Evolutionary conservation across 169 alveolate species (phyloP).

Genomic region (Neospora caninum): DNA sequence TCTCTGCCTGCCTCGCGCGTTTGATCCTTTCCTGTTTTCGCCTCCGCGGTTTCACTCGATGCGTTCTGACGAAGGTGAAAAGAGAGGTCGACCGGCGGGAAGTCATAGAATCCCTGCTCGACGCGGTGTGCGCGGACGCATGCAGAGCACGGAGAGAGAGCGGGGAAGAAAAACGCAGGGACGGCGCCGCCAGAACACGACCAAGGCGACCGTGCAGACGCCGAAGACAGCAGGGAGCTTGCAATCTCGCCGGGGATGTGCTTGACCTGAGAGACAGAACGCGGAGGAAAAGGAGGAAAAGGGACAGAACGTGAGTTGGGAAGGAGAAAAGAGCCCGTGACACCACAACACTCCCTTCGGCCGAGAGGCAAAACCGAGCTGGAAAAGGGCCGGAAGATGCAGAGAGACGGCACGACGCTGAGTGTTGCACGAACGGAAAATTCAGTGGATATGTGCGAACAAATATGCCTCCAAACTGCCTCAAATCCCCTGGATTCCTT

Average conservation of each 20-base stretch:
- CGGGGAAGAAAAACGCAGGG: conserved; percentile 56
- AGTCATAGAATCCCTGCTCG: conserved; percentile 59
- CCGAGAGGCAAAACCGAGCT: no score
- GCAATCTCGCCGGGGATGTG: neutral
- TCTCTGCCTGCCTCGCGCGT: neutral
- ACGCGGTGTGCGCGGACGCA: conserved; percentile 51
- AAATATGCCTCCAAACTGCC: no score
- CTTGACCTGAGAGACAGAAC: neutral
- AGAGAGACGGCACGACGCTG: no score
- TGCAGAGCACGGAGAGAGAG: conserved; percentile 47
- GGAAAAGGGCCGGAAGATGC: no score
- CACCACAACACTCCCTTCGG: no score
- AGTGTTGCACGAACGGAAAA: no score
- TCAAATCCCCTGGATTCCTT: no score
- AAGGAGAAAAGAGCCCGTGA: no score
- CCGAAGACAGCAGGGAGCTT: neutral
- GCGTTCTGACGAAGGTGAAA: conserved; percentile 60
- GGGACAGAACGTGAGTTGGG: neutral
- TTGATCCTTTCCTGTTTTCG: neutral
- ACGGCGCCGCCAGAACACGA: neutral
- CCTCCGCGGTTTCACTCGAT: neutral
- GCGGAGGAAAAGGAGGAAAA: neutral
- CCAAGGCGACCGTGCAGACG: neutral
- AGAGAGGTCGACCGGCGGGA: conserved; percentile 56
- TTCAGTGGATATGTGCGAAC: no score